Evolutionary conservation across 345 rosid genomes (phyloP).

Genomic region (Citrus sp.): DNA sequence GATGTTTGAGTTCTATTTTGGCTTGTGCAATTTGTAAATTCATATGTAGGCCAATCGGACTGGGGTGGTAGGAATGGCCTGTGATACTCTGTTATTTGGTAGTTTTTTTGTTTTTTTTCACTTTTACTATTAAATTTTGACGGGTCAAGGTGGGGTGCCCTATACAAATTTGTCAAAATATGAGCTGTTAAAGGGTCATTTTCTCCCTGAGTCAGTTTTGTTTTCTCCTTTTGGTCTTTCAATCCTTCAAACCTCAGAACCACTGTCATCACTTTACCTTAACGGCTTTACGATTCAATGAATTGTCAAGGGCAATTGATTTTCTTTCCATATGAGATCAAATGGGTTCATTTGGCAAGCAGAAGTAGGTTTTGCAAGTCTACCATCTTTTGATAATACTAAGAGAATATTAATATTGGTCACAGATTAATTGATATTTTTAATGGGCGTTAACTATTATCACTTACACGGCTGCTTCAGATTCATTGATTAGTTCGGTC

Average conservation of each 20-base stretch:
- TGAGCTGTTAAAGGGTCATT: slow-evolving; percentile 19
- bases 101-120: background rate
- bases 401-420: no score
- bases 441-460: no score
- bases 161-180: background rate
- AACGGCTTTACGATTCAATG: no score
- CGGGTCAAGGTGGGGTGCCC: no score
- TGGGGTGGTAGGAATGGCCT: background rate
- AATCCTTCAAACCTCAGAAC: background rate
- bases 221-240: background rate
- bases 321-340: background rate
- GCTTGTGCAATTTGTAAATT: no score
- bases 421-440: no score
- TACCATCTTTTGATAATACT: no score
- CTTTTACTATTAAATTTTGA: no score
- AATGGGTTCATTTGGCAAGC: background rate
- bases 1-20: no score
- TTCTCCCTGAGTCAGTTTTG: background rate
- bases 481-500: no score
- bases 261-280: background rate
- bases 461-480: background rate
- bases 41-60: no score
- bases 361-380: background rate
- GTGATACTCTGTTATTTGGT: no score
- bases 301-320: background rate